Evolutionary conservation across 345 rosid genomes (phyloP).

Genomic region (Melaleuca quinquenervia): DNA sequence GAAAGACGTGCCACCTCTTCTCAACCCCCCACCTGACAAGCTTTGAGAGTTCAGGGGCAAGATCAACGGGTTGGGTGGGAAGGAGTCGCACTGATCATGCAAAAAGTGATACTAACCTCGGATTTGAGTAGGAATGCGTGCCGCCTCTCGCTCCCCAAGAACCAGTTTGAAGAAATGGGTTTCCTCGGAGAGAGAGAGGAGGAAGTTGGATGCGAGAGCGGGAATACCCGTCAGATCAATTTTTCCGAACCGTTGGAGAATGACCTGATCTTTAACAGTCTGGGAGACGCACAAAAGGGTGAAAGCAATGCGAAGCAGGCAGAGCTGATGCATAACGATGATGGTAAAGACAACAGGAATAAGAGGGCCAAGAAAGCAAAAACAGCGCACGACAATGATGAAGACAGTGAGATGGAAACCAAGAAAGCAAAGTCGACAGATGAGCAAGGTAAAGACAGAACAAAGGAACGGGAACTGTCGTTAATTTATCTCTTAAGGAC

Average conservation of each 20-base stretch:
- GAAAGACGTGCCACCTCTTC: neutral
- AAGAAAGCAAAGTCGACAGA: neutral
- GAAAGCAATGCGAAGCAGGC: neutral
- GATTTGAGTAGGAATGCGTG: neutral
- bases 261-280: neutral
- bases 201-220: neutral
- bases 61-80: neutral
- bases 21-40: neutral
- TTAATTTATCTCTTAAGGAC: neutral
- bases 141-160: neutral
- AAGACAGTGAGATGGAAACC: neutral
- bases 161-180: neutral
- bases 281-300: neutral
- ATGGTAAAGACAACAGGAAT: neutral
- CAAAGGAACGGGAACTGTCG: neutral
- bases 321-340: neutral
- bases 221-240: neutral
- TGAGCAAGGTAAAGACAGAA: neutral
- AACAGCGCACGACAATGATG: neutral
- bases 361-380: neutral
- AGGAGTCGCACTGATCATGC: neutral
- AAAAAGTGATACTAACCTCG: neutral
- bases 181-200: neutral
- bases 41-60: neutral
- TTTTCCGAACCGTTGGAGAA: neutral